These are phyloP conservation scores for Plasmodium vinckei DNA, from an alignment of 169 alveolate genomes.

Conservation along the genomic window DNA sequence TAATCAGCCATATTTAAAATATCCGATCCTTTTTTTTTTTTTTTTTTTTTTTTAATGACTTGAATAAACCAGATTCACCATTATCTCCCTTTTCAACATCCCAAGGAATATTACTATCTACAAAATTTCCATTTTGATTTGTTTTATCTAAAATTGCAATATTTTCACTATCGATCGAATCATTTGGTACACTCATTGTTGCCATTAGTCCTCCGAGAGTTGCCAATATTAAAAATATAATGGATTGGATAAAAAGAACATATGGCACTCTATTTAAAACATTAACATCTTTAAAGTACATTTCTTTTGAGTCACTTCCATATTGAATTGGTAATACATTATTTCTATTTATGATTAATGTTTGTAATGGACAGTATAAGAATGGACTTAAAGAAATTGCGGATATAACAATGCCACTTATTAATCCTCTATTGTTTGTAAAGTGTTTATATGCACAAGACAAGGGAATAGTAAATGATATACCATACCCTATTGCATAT, in stretches of 20 bases:
- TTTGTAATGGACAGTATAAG: slow-evolving; percentile 63
- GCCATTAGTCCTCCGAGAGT: slow-evolving; percentile 50
- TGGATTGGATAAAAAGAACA: slow-evolving; percentile 30
- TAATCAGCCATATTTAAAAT: background rate
- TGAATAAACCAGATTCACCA: slow-evolving; percentile 15
- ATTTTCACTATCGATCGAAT: background rate
- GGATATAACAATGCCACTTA: slow-evolving; percentile 65
- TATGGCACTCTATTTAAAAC: slow-evolving; percentile 49
- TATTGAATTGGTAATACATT: slow-evolving; percentile 15
- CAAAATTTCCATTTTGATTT: background rate
- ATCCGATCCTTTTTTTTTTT: slow-evolving; percentile 8
- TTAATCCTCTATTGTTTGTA: slow-evolving; percentile 58
- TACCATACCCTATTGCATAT: slow-evolving; percentile 61
- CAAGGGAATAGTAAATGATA: slow-evolving; percentile 61
- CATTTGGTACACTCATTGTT: slow-evolving; percentile 3
- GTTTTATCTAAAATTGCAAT: background rate
- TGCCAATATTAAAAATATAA: slow-evolving; percentile 18
- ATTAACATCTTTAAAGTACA: slow-evolving; percentile 31
- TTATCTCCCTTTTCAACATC: slow-evolving; percentile 17
- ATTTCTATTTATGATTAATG: slow-evolving; percentile 28
- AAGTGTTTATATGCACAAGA: slow-evolving; percentile 66
- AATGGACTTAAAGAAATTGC: slow-evolving; percentile 73
- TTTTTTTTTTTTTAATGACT: slow-evolving; percentile 23
- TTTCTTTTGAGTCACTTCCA: slow-evolving; percentile 12
- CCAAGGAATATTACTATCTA: no score